These are phyloP conservation scores for Annulohypoxylon maeteangense DNA, from an alignment of 495 filamentous ascomycete genomes.

Conservation along the genomic window DNA sequence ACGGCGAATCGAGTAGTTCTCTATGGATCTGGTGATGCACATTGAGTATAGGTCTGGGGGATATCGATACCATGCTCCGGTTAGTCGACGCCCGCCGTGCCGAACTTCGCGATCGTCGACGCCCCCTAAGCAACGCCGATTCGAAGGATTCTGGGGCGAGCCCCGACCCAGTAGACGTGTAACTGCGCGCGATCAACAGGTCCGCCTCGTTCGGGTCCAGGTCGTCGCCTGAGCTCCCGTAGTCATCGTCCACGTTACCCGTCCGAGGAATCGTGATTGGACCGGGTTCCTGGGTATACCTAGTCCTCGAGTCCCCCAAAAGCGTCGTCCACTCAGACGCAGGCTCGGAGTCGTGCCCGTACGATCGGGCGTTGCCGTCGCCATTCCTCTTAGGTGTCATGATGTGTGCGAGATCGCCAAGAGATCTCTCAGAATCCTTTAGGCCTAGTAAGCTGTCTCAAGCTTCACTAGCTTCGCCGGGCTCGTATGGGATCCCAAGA, in stretches of 20 bases:
- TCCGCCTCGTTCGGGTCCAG: conserved; percentile 56
- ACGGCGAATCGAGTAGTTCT: conserved; percentile 5
- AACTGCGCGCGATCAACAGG: conserved; percentile 52
- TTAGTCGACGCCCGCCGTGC: conserved; percentile 8
- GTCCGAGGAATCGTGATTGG: conserved; percentile 27
- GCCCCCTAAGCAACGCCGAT: conserved; percentile 52
- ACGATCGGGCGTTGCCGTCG: conserved; percentile 2
- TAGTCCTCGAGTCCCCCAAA: conserved; percentile 5
- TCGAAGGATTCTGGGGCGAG: conserved; percentile 55
- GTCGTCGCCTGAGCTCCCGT: conserved; percentile 20
- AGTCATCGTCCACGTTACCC: conserved; percentile 36
- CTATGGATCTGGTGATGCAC: conserved; percentile 14
- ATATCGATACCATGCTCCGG: conserved; percentile 22
- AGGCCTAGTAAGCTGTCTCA: not conserved
- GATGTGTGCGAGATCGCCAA: conserved; percentile 4
- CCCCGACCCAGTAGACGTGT: conserved; percentile 47
- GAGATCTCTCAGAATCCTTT: conserved; percentile 4
- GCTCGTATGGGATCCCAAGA: not conserved
- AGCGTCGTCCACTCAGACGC: conserved; percentile 32
- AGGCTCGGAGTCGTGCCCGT: conserved; percentile 7
- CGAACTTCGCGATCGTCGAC: conserved; percentile 35
- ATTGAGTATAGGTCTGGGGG: conserved; percentile 6
- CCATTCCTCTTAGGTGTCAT: conserved; percentile 6
- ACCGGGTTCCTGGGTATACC: not conserved
- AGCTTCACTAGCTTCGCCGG: not conserved